Conservation (phyloP, 306 rosid species). For the Cicer cuneatum region DNA sequence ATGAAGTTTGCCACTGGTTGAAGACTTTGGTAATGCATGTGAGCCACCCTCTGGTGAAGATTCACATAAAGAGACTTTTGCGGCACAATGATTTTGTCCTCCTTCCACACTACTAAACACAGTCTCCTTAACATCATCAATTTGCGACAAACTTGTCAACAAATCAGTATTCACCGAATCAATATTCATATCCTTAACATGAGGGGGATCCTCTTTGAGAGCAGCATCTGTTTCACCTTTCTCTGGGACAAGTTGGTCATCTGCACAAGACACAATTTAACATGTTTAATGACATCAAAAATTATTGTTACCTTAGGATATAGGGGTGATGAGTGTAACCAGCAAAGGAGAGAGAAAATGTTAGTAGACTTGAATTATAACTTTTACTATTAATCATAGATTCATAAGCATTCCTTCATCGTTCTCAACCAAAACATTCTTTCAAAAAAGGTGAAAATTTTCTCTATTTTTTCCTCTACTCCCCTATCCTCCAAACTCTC, state of each 20-base stretch:
- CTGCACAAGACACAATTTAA: slow-evolving; percentile 46
- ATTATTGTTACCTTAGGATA: neutral
- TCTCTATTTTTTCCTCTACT: too few species aligned
- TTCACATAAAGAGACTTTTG: slow-evolving; percentile 34
- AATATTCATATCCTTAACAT: slow-evolving; percentile 17
- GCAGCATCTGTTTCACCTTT: slow-evolving; percentile 36
- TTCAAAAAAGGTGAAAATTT: too few species aligned
- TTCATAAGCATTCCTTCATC: too few species aligned
- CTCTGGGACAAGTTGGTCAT: slow-evolving; percentile 47
- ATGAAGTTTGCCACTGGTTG: slow-evolving; percentile 38
- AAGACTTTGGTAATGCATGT: slow-evolving; percentile 40
- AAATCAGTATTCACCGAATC: slow-evolving; percentile 31
- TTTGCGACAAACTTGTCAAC: slow-evolving; percentile 25
- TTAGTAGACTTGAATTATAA: neutral
- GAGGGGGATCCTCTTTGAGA: slow-evolving; percentile 36
- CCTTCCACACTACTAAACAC: slow-evolving; percentile 30
- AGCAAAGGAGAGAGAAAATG: slow-evolving; percentile 2
- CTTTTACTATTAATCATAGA: too few species aligned
- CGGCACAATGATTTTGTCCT: slow-evolving; percentile 41
- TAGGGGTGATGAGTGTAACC: neutral
- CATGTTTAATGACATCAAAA: slow-evolving; percentile 25
- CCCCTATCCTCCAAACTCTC: too few species aligned
- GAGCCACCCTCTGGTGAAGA: slow-evolving; percentile 40
- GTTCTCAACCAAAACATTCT: too few species aligned
- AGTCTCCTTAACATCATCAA: slow-evolving; percentile 35